phyloP scores from a whole-genome alignment of 2,329 filamentous ascomycete species.

The Penicillium sp. region DNA sequence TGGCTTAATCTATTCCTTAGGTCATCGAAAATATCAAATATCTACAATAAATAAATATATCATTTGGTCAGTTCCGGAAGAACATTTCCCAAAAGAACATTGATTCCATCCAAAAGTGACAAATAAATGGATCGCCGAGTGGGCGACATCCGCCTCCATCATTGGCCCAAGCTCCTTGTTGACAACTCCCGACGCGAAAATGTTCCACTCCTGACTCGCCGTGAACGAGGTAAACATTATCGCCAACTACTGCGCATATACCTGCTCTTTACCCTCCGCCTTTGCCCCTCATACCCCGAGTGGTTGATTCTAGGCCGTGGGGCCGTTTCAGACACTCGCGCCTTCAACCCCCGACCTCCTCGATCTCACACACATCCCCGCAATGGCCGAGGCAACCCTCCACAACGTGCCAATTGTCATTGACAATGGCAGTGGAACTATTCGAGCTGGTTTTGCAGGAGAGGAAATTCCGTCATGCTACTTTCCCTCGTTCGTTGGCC shows the following conservation, averaged over 20 bases:
- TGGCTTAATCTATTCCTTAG: no score
- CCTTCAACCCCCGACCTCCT: conserved; percentile 16
- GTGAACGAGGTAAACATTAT: conserved; percentile 8
- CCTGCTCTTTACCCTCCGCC: conserved; percentile 11
- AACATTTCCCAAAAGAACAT: background rate
- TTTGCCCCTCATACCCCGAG: conserved; percentile 9
- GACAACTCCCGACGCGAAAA: conserved; percentile 29
- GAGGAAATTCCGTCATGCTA: conserved; percentile 94
- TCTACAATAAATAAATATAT: no score
- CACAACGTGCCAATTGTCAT: conserved; percentile 98
- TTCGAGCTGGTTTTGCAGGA: conserved; percentile 92
- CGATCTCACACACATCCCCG: conserved; percentile 20
- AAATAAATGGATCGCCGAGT: background rate
- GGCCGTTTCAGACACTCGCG: conserved; percentile 28
- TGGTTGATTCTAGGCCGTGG: conserved; percentile 26
- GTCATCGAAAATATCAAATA: no score
- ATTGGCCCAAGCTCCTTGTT: conserved; percentile 41
- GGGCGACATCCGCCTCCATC: conserved; percentile 4
- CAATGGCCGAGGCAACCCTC: conserved; percentile 63
- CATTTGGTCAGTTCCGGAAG: no score
- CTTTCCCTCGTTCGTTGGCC: conserved; percentile 94
- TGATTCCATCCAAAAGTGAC: background rate
- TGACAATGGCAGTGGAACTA: conserved; percentile 97
- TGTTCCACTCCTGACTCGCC: conserved; percentile 14
- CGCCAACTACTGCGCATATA: conserved; percentile 10